Base-by-base conservation (phyloP, 768 basidiomycete species). In the Mycena vitilis region DNA sequence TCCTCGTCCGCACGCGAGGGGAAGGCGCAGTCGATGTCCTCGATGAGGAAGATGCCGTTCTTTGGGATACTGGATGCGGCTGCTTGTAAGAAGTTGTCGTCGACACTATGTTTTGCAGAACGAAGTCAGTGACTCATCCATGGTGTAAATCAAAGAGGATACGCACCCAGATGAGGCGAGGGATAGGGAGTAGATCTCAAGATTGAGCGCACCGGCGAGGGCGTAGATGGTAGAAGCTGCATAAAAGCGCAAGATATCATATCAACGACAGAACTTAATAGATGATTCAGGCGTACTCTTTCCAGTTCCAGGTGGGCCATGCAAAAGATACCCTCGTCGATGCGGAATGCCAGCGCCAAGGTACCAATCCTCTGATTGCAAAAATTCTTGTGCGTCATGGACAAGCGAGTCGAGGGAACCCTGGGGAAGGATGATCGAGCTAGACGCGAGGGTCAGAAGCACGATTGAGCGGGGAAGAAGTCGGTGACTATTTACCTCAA, bases 181-280 rank as follows among this genome's bases (percentile, higher is more conserved):
- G 0, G 87, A 87, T 16, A 90, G 73, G 1, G 86, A 80, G 73
- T 94, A 96, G 62, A 97, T 95, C 77, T 96, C 94, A n/a, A 97
- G 84, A 6, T 89, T 88, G 12, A 96, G 82, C 75, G 93, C 93
- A 8, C 86, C 85, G 8, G 85, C 84, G 30, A 88, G 77, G 15
- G 86, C 86, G 63, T 88, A 87, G 16, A 88, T 87, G 0, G 86
- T 87, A 10, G 84, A 86, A 13, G 80, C 85, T 86, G 63, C 2
- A 20, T 42, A 74, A 5, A 11, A 80, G 76, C 73, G 83, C 76
- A 69, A 81, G 2, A 9, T 40, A 11, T 5, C 82, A 54, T 79
- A 75, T 25, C 81, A 80, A 65, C 67, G 63, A 63, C 25, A 8
- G 42, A 22, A n/a, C 22, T 52, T 34, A 6, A 37, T 47, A 4